phyloP scores from a whole-genome alignment of 2,329 filamentous ascomycete genomes.

The Pyrenochaeta sp. region DNA sequence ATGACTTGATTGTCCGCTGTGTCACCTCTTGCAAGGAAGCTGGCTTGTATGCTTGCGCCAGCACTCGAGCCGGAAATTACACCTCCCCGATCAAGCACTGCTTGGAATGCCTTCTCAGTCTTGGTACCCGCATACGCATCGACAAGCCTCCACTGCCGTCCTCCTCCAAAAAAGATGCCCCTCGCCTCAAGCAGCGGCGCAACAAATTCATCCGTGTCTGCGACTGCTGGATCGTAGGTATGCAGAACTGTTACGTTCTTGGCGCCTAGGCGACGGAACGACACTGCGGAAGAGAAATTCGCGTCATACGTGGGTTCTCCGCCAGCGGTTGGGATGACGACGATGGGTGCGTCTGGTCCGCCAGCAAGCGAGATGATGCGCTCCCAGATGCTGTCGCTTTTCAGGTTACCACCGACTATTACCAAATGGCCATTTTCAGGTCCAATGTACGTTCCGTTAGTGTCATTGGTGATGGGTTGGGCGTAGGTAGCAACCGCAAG shows the following conservation, averaged over 20 bases:
- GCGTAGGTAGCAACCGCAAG: slow-evolving; percentile 15
- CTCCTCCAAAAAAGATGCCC: slow-evolving; percentile 35
- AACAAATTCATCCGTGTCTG: slow-evolving; percentile 32
- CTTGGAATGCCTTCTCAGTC: slow-evolving; percentile 28
- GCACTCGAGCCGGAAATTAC: slow-evolving; percentile 34
- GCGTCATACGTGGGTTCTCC: slow-evolving; percentile 30
- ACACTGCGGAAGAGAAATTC: slow-evolving; percentile 28
- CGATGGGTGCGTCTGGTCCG: slow-evolving; percentile 29
- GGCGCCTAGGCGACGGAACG: slow-evolving; percentile 27
- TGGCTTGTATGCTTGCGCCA: slow-evolving; percentile 33
- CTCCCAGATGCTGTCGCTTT: slow-evolving; percentile 34
- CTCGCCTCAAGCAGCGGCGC: slow-evolving; percentile 28
- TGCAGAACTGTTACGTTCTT: slow-evolving; percentile 35
- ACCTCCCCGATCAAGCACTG: slow-evolving; percentile 29
- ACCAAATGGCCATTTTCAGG: slow-evolving; percentile 34
- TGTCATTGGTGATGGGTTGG: slow-evolving; percentile 19
- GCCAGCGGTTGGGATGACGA: slow-evolving; percentile 35
- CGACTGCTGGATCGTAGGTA: slow-evolving; percentile 33
- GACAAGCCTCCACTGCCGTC: slow-evolving; percentile 35
- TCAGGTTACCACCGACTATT: slow-evolving; percentile 35
- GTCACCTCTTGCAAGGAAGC: slow-evolving; percentile 33
- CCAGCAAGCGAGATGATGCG: slow-evolving; percentile 37
- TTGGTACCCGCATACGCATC: slow-evolving; percentile 38
- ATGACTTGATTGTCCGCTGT: slow-evolving; percentile 33
- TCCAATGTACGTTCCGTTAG: slow-evolving; percentile 29